Evolutionary conservation across 495 filamentous ascomycete species (phyloP).

Genomic region (Penicillium simplicissimum): DNA sequence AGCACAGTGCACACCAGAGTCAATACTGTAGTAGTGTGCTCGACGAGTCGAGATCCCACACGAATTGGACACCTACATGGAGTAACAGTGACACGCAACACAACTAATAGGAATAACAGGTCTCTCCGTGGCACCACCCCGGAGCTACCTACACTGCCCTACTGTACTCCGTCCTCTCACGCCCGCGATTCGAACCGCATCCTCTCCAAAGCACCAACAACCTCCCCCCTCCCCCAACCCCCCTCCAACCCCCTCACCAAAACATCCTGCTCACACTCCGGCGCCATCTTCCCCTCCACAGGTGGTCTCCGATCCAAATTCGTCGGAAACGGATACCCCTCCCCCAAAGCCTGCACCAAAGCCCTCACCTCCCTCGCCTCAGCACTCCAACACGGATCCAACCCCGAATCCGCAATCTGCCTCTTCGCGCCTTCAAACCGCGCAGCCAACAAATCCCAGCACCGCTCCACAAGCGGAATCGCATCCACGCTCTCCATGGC

Average conservation of each 20-base stretch:
- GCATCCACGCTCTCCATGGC: constrained; percentile 57
- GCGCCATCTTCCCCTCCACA: constrained; percentile 53
- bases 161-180: too few species aligned
- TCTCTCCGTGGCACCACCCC: too few species aligned
- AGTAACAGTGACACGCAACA: too few species aligned
- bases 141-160: too few species aligned
- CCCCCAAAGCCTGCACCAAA: constrained; percentile 46
- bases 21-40: not conserved
- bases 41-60: not conserved
- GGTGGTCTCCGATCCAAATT: constrained; percentile 55
- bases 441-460: constrained; percentile 40
- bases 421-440: constrained; percentile 35
- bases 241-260: constrained; percentile 43
- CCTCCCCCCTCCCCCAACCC: constrained; percentile 35
- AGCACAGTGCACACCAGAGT: not conserved
- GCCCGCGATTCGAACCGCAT: constrained; percentile 39
- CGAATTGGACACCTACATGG: not conserved
- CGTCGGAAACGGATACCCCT: constrained; percentile 60
- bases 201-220: constrained; percentile 39
- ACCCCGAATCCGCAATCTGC: constrained; percentile 24
- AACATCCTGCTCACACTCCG: constrained; percentile 54
- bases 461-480: constrained; percentile 40
- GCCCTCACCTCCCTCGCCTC: constrained; percentile 25
- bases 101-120: not conserved
- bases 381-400: constrained; percentile 24